These are phyloP conservation scores for Eucalyptus victrix DNA, from an alignment of 345 rosid species.

Conservation along the genomic window DNA sequence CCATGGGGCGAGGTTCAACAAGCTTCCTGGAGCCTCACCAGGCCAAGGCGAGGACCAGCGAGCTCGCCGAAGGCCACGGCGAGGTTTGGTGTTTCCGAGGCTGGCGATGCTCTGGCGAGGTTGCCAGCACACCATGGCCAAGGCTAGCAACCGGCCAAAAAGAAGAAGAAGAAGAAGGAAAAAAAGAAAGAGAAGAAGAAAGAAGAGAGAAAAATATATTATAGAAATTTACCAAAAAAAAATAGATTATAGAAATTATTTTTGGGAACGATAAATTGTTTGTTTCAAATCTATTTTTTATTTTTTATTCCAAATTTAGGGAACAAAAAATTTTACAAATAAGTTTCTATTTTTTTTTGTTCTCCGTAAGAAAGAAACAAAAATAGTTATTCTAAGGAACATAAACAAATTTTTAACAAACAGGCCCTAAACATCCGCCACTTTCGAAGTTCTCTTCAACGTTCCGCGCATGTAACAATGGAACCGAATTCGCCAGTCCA, in stretches of 20 bases:
- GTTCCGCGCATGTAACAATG: background rate
- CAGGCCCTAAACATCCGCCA: background rate
- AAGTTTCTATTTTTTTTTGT: fast-evolving
- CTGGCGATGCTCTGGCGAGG: fast-evolving
- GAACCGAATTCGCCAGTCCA: too few relatives aligned
- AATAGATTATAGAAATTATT: too few relatives aligned
- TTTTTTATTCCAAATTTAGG: fast-evolving
- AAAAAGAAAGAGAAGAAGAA: too few relatives aligned
- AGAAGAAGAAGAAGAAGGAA: too few relatives aligned
- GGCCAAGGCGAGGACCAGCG: fast-evolving
- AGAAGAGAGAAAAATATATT: too few relatives aligned
- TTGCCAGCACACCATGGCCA: fast-evolving
- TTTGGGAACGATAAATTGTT: fast-evolving
- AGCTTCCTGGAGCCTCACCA: too few relatives aligned
- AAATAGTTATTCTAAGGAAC: fast-evolving
- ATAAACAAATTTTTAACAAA: too few relatives aligned
- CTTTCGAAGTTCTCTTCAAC: background rate
- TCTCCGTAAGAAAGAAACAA: fast-evolving
- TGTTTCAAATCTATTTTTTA: fast-evolving
- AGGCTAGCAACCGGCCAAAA: fast-evolving
- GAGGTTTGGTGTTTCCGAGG: fast-evolving
- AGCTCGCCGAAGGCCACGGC: too few relatives aligned
- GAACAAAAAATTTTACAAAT: too few relatives aligned
- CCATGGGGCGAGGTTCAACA: fast-evolving
- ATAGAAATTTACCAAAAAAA: too few relatives aligned